Percentiles rank a stretch among this genome's conserved stretches.
These are phyloP conservation scores for Phellinidium pouzarii DNA, from an alignment of 1,284 basidiomycete genomes.

Conservation along the genomic window DNA sequence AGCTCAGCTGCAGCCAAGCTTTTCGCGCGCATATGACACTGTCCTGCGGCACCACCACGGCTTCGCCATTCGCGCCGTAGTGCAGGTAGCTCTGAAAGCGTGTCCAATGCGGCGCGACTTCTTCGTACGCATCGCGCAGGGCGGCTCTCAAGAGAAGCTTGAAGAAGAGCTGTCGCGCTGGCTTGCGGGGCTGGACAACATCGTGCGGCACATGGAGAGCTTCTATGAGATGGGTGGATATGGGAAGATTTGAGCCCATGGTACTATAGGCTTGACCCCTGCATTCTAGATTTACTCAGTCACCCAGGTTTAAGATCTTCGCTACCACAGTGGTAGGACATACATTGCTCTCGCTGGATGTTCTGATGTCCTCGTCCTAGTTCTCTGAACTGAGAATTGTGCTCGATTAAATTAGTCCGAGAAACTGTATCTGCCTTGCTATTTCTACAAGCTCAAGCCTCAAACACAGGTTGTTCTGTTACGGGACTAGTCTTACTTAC, in stretches of 20 bases:
- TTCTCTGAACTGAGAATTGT: too few species aligned
- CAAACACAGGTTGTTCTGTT: too few species aligned
- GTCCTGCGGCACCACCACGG: conserved; percentile 81
- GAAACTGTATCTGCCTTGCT: too few species aligned
- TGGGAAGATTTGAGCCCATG: conserved; percentile 25
- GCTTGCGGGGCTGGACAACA: conserved; percentile 69
- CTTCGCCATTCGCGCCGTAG: conserved; percentile 15
- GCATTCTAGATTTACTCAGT: too few species aligned
- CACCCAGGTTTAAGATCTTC: too few species aligned
- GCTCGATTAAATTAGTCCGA: too few species aligned
- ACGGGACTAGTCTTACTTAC: too few species aligned
- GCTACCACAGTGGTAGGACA: too few species aligned
- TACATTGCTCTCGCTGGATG: too few species aligned
- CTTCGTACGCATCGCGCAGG: conserved; percentile 78
- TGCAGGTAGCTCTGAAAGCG: conserved; percentile 87
- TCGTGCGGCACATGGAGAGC: conserved; percentile 58
- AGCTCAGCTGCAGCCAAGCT: conserved; percentile 71
- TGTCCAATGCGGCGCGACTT: conserved; percentile 87
- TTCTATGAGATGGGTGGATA: conserved; percentile 66
- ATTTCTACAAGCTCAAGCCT: too few species aligned
- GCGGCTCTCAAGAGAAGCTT: conserved; percentile 72
- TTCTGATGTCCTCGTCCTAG: too few species aligned
- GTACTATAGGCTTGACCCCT: too few species aligned
- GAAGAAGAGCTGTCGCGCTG: conserved; percentile 71
- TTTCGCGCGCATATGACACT: conserved; percentile 82